These are phyloP conservation scores for Ceraceosorus bombacis DNA, from an alignment of 1,284 basidiomycete species.

Conservation along the genomic window DNA sequence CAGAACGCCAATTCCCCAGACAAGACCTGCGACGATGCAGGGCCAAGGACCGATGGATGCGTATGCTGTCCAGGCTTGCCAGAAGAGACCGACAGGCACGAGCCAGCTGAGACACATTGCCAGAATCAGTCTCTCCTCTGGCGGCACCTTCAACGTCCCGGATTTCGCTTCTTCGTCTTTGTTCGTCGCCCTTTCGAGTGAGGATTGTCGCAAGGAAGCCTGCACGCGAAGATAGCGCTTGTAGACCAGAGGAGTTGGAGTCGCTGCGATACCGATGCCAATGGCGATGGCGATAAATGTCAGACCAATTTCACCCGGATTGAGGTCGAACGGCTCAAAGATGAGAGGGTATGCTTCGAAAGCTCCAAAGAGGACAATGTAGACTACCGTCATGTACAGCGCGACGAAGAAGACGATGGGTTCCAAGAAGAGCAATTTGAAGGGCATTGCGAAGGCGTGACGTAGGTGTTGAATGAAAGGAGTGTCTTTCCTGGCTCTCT, in stretches of 20 bases:
- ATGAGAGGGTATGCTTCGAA: slow-evolving; percentile 13
- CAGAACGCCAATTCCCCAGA: slow-evolving; percentile 6
- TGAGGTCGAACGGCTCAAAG: slow-evolving; percentile 10
- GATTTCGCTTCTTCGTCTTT: slow-evolving; percentile 1
- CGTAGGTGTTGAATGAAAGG: slow-evolving; percentile 4
- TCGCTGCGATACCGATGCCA: slow-evolving; percentile 4
- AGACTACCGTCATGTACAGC: slow-evolving; percentile 12
- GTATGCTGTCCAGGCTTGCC: slow-evolving; percentile 10
- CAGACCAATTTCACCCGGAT: slow-evolving; percentile 10
- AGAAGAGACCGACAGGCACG: slow-evolving; percentile 9
- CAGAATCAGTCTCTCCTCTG: slow-evolving; percentile 9
- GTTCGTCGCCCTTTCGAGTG: slow-evolving; percentile 4
- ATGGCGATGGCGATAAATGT: slow-evolving; percentile 10
- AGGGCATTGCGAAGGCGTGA: slow-evolving; percentile 10
- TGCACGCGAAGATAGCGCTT: slow-evolving; percentile 1
- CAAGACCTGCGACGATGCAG: slow-evolving; percentile 1
- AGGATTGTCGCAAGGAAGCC: background rate
- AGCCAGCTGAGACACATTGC: slow-evolving; percentile 7
- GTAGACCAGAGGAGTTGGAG: slow-evolving; percentile 6
- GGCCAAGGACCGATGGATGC: slow-evolving; percentile 1
- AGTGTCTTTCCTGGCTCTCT: slow-evolving; percentile 4
- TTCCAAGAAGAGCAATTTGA: slow-evolving; percentile 6
- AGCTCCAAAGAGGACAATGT: slow-evolving; percentile 12
- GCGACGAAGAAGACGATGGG: slow-evolving; percentile 11
- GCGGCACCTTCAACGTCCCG: background rate